These are phyloP conservation scores for Coniochaeta ligniaria DNA, from an alignment of 2,329 filamentous ascomycete genomes.

Conservation along the genomic window DNA sequence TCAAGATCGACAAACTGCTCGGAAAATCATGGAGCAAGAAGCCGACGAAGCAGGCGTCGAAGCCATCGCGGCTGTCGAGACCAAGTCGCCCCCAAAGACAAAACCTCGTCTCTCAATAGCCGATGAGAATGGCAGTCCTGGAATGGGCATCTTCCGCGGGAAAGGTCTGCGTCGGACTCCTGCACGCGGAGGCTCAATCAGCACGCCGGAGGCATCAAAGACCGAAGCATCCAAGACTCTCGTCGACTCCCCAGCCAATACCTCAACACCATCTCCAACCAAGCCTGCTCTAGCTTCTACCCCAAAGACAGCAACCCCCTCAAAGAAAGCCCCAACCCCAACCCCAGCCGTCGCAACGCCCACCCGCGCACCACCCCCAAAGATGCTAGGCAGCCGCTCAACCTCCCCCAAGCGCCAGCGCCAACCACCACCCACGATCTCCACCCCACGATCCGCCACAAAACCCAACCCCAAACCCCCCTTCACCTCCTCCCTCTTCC, in stretches of 20 bases:
- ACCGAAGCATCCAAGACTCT: conserved; percentile 11
- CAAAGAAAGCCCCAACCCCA: conserved; percentile 6
- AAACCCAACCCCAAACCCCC: conserved; percentile 20
- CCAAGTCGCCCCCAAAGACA: conserved; percentile 26
- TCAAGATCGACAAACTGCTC: conserved; percentile 39
- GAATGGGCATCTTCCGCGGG: conserved; percentile 43
- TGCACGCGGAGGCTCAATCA: conserved; percentile 27
- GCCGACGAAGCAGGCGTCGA: conserved; percentile 39
- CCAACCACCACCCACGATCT: conserved; percentile 14
- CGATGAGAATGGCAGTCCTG: conserved; percentile 42
- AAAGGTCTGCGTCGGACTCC: conserved; percentile 42
- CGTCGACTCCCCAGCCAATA: conserved; percentile 4
- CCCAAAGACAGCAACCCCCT: not conserved
- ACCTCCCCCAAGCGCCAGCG: conserved; percentile 17
- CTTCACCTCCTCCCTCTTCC: conserved; percentile 39
- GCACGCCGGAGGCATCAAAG: conserved; percentile 26
- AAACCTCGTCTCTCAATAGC: conserved; percentile 18
- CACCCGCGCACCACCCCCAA: conserved; percentile 10
- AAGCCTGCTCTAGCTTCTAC: not conserved
- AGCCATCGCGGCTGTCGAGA: conserved; percentile 30
- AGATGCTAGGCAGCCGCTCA: conserved; percentile 16
- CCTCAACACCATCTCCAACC: conserved; percentile 5
- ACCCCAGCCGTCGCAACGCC: conserved; percentile 3
- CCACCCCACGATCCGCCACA: conserved; percentile 19
- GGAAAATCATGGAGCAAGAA: conserved; percentile 53